Base-by-base conservation (phyloP, 164 flowering plant species). In the Pachysandra terminalis region DNA sequence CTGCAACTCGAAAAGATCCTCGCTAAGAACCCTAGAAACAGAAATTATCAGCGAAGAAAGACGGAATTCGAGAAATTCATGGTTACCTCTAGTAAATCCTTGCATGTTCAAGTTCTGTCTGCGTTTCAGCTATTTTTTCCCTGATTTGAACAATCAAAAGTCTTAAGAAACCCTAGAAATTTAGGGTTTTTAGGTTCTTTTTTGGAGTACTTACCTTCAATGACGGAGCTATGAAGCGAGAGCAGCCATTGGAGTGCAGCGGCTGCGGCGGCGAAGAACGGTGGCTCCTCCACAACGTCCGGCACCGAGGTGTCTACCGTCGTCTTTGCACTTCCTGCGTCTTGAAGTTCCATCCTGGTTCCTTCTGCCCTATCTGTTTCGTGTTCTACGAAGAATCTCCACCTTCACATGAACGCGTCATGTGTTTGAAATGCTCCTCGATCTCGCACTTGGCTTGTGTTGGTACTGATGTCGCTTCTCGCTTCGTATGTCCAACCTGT, bases 301-400 rank as follows among this genome's bases (percentile, higher is more conserved):
- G 75, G 12, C 70, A 57, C 45, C 77, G 80, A 0, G 73, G 77
- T 24, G 28, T 53, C 19, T 35, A 69, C 25, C 75, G 75, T 16
- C 68, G 69, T 21, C 75, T 81, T 26, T 81, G 84, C 75, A 76
- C 84, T 45, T 64, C 78, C 60, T 81, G 84, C 75, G 78, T 78
- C 45, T 80, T 81, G 61, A 77, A 71, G 22, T 70, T 71, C 61
- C 78, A 78, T 32, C 84, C 82, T 0, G 52, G 59, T 41, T 70
- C 75, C 14, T 81, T 81, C 66, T 81, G 84, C 64, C 75, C 82
- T 0, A 9, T 52, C 59, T 81, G 84, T 72, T 74, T 78, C 73
- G 49, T 64, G 16, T 58, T 71, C 70, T 73, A 73, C 56, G 81
- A 76, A 16, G 49, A 15, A 3, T 32, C 70, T 16, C 22, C 68